phyloP scores from a whole-genome alignment of 345 rosid species.

The Gossypium mustelinum region DNA sequence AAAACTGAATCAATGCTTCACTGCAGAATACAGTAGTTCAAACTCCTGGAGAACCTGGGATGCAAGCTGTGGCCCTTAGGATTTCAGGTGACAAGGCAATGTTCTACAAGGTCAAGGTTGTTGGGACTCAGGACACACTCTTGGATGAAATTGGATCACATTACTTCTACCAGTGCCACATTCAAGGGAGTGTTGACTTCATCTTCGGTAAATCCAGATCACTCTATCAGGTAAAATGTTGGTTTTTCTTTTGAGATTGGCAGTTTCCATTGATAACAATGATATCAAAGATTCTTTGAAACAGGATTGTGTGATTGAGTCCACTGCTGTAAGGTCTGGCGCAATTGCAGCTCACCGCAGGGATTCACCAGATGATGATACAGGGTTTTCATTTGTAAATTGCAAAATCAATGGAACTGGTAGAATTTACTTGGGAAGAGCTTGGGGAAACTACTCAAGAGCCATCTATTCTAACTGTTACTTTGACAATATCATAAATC shows the following conservation, averaged over 20 bases:
- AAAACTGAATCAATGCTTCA: background rate
- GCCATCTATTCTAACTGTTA: constrained; percentile 64
- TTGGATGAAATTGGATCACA: constrained; percentile 77
- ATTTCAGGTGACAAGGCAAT: constrained; percentile 67
- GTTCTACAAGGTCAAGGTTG: constrained; percentile 61
- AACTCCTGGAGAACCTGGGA: constrained; percentile 57
- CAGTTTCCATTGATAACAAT: background rate
- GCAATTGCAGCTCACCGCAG: constrained; percentile 91
- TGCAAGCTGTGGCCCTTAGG: constrained; percentile 82
- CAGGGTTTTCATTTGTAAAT: constrained; percentile 82
- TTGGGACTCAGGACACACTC: constrained; percentile 93
- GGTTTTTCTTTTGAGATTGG: background rate
- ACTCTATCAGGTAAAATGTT: constrained; percentile 52
- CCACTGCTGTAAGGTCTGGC: constrained; percentile 54
- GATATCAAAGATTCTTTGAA: background rate
- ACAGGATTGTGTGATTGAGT: constrained; percentile 70
- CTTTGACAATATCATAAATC: constrained; percentile 53
- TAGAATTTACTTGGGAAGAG: constrained; percentile 68
- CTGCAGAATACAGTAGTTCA: constrained; percentile 76
- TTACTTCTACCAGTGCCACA: constrained; percentile 60
- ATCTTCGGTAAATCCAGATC: constrained; percentile 78
- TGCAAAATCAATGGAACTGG: constrained; percentile 76
- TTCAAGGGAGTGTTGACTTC: constrained; percentile 80
- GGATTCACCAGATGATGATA: constrained; percentile 50
- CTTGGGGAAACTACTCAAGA: constrained; percentile 89